Evolutionary conservation across 192 early-diverging fungal genomes (phyloP).

Genomic region (Dimargaris cristalligena): DNA sequence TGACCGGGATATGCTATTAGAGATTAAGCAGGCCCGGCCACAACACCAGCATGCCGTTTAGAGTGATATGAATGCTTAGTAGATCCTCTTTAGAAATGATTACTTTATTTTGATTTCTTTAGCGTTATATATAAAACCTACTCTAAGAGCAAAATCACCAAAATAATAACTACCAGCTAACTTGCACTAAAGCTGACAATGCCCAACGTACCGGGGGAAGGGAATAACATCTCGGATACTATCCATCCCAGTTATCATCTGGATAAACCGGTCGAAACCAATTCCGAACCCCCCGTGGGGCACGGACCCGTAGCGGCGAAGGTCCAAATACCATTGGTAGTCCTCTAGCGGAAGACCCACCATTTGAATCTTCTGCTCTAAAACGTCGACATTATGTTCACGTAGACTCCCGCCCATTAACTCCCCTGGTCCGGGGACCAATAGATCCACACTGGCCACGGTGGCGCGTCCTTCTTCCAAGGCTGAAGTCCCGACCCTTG

Average conservation of each 20-base stretch:
- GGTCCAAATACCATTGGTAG: slow-evolving; percentile 70
- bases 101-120: no score
- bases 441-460: slow-evolving; percentile 66
- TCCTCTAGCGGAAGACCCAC: slow-evolving; percentile 41
- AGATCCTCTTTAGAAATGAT: no score
- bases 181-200: slow-evolving; percentile 31
- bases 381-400: slow-evolving; percentile 42
- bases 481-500: neutral
- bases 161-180: no score
- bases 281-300: slow-evolving; percentile 86
- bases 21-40: no score
- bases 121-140: no score
- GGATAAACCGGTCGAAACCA: slow-evolving; percentile 70
- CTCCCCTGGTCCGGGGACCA: slow-evolving; percentile 73
- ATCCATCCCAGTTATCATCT: slow-evolving; percentile 59
- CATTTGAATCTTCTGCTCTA: slow-evolving; percentile 32
- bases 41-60: no score
- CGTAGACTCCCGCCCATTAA: slow-evolving; percentile 69
- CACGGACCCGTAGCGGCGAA: slow-evolving; percentile 63
- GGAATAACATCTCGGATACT: slow-evolving; percentile 61
- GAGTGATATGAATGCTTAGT: no score
- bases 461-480: slow-evolving; percentile 28
- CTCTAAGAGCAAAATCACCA: no score
- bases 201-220: slow-evolving; percentile 34
- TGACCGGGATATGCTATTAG: no score